Percentiles rank a stretch among this genome's conserved stretches.
Evolutionary conservation across 2,329 filamentous ascomycete species (phyloP).

Genomic region (Xenoacremonium recifei): DNA sequence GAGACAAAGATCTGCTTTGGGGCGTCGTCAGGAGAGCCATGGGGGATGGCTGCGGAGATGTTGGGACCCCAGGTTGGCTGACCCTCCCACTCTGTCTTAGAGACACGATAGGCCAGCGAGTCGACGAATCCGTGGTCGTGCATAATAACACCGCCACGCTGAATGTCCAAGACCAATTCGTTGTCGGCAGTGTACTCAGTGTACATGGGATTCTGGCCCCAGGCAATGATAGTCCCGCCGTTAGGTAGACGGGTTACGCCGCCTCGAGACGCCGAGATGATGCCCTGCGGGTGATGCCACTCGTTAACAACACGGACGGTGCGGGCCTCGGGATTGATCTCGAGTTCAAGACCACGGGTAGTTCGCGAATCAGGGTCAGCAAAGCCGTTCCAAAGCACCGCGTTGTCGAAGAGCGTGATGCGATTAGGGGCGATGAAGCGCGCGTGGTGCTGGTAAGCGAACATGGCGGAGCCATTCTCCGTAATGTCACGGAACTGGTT

Average conservation of each 20-base stretch:
- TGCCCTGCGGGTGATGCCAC: slow-evolving; percentile 3
- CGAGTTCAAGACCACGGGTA: slow-evolving; percentile 2
- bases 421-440: neutral
- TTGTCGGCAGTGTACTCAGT: neutral
- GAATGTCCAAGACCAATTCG: slow-evolving; percentile 2
- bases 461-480: neutral
- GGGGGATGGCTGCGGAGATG: neutral
- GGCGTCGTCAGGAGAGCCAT: too few relatives aligned
- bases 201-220: slow-evolving; percentile 3
- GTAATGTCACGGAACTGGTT: slow-evolving; percentile 3
- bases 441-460: slow-evolving; percentile 1
- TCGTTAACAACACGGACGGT: neutral
- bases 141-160: neutral
- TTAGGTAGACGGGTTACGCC: neutral
- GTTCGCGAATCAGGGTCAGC: neutral
- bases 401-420: slow-evolving; percentile 1
- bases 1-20: slow-evolving; percentile 1
- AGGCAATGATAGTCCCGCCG: slow-evolving; percentile 1
- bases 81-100: slow-evolving; percentile 4
- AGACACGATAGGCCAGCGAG: neutral
- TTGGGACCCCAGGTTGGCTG: slow-evolving; percentile 3
- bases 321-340: neutral
- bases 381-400: slow-evolving; percentile 1
- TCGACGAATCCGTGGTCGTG: neutral
- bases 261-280: slow-evolving; percentile 1